A percentile compares a stretch with the other conserved stretches of the same genome.
phyloP scores from a whole-genome alignment of 148 eudicot genomes.

The Fagopyrum esculentum region DNA sequence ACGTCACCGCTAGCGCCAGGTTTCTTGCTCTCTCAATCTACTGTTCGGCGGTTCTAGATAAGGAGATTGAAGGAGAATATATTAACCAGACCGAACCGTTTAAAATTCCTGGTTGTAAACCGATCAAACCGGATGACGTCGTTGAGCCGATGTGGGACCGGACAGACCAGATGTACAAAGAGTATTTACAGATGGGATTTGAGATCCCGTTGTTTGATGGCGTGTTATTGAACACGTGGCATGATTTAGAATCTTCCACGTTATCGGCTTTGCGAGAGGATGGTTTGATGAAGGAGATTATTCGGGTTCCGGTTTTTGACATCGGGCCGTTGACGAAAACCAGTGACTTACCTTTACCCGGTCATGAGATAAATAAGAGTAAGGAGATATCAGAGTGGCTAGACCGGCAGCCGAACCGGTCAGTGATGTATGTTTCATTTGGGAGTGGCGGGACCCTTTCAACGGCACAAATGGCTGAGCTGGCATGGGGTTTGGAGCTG shows the following conservation, averaged over 20 bases:
- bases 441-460: conserved; percentile 44
- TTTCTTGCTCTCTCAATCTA: conserved; percentile 17
- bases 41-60: conserved; percentile 14
- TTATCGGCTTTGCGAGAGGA: conserved; percentile 27
- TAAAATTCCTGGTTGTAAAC: conserved; percentile 26
- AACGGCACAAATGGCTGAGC: conserved; percentile 28
- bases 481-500: conserved; percentile 27
- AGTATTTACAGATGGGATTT: conserved; percentile 21
- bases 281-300: conserved; percentile 6
- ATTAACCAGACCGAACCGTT: conserved; percentile 21
- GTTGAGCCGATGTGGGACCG: conserved; percentile 40
- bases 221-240: conserved; percentile 41
- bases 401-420: conserved; percentile 20
- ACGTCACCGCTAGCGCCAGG: conserved; percentile 21
- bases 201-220: conserved; percentile 28
- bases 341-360: neutral
- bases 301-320: conserved; percentile 27
- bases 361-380: neutral
- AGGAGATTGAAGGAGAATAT: conserved; percentile 17
- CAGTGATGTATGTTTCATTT: conserved; percentile 37
- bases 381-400: conserved; percentile 24
- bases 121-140: conserved; percentile 34
- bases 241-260: conserved; percentile 29
- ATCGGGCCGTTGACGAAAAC: conserved; percentile 30
- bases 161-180: conserved; percentile 16